Evolutionary conservation across 805 yeast genomes (phyloP).

Genomic region (Yarrowia keelungensis): DNA sequence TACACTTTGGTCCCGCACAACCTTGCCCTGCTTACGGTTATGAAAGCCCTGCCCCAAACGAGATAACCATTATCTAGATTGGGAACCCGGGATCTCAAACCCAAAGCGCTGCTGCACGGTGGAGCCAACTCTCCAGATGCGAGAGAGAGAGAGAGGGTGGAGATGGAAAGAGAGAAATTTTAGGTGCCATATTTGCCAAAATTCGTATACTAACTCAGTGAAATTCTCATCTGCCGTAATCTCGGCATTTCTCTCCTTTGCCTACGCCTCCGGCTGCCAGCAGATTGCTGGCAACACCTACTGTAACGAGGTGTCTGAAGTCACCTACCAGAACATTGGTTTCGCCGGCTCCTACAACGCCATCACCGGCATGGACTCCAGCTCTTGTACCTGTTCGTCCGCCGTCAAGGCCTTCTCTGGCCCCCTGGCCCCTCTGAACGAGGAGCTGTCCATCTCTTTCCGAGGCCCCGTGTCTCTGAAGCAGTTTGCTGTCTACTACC

Average conservation of each 20-base stretch:
- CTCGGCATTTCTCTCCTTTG: conserved; percentile 38
- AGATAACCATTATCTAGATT: not conserved
- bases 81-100: conserved; percentile 4
- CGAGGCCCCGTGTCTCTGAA: conserved; percentile 84
- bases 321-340: conserved; percentile 76
- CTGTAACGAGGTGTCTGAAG: conserved; percentile 73
- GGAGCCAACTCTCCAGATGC: conserved; percentile 14
- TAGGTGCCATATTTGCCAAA: too few species aligned
- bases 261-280: conserved; percentile 41
- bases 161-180: too few species aligned
- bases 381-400: conserved; percentile 70
- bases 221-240: conserved; percentile 33
- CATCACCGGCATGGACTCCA: conserved; percentile 77
- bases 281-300: conserved; percentile 76
- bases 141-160: not conserved
- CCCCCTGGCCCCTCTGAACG: conserved; percentile 77
- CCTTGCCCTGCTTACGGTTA: conserved; percentile 12
- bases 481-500: conserved; percentile 89
- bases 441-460: conserved; percentile 86
- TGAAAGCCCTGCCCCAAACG: not conserved
- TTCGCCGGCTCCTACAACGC: conserved; percentile 83
- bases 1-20: conserved; percentile 2
- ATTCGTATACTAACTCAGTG: conserved; percentile 17
- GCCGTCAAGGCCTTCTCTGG: conserved; percentile 66
- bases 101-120: conserved; percentile 9